phyloP scores from a whole-genome alignment of 768 basidiomycete species.

The Trametopsis cervina region DNA sequence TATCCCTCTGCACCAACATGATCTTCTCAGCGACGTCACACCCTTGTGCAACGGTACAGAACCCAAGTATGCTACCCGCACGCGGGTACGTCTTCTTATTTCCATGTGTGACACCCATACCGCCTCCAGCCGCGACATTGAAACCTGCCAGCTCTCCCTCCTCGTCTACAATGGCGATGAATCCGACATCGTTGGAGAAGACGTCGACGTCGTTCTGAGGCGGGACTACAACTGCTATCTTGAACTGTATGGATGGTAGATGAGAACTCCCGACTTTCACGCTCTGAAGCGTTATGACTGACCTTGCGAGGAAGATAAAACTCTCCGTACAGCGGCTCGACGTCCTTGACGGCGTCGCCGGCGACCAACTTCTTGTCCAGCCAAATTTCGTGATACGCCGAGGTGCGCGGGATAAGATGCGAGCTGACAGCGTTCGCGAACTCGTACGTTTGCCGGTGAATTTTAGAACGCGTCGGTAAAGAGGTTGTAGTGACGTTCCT shows the following conservation, averaged over 20 bases:
- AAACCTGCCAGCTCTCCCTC: conserved; percentile 81
- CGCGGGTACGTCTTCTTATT: conserved; percentile 99
- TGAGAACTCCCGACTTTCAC: not conserved
- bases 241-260: conserved; percentile 48
- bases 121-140: conserved; percentile 91
- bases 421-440: conserved; percentile 82
- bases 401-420: conserved; percentile 82
- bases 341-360: conserved; percentile 88
- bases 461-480: conserved; percentile 81
- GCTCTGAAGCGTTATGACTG: conserved; percentile 12
- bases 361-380: conserved; percentile 94
- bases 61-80: conserved; percentile 80
- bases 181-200: conserved; percentile 93
- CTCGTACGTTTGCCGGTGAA: conserved; percentile 77
- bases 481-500: conserved; percentile 91
- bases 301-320: conserved; percentile 96
- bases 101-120: conserved; percentile 99
- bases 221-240: conserved; percentile 93
- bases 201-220: conserved; percentile 96
- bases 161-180: conserved; percentile 84
- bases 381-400: conserved; percentile 99
- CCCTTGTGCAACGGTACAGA: conserved; percentile 86
- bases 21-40: conserved; percentile 84
- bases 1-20: conserved; percentile 90
- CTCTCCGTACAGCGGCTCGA: conserved; percentile 96